These are phyloP conservation scores for Saksenaea oblongispora DNA, from an alignment of 371 early-diverging fungal genomes.

Conservation along the genomic window DNA sequence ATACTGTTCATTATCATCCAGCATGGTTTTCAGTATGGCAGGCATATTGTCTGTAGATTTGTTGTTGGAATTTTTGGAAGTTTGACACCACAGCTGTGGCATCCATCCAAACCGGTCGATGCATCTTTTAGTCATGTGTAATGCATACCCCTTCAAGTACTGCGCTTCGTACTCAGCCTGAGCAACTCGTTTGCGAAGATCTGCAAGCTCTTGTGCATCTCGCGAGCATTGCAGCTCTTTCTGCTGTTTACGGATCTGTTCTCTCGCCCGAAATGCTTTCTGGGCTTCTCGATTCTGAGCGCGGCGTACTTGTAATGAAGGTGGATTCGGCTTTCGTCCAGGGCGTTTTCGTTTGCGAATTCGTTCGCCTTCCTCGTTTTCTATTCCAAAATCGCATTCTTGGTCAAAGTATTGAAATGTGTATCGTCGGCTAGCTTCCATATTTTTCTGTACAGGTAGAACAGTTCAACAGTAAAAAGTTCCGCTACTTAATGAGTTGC, in stretches of 20 bases:
- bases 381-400: slow-evolving; percentile 38
- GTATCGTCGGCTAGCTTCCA: neutral
- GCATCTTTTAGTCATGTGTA: slow-evolving; percentile 27
- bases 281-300: slow-evolving; percentile 46
- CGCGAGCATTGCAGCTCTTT: slow-evolving; percentile 23
- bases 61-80: slow-evolving; percentile 6
- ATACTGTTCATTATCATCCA: slow-evolving; percentile 4
- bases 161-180: slow-evolving; percentile 35
- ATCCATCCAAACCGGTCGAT: slow-evolving; percentile 33
- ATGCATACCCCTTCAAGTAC: slow-evolving; percentile 36
- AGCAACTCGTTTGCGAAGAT: slow-evolving; percentile 20
- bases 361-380: slow-evolving; percentile 33
- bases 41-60: slow-evolving; percentile 5
- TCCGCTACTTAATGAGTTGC: too few relatives aligned
- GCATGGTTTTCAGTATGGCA: slow-evolving; percentile 12
- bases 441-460: neutral
- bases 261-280: slow-evolving; percentile 39
- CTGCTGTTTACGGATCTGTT: slow-evolving; percentile 28
- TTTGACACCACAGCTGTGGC: slow-evolving; percentile 37
- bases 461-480: too few relatives aligned
- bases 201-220: slow-evolving; percentile 24
- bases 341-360: slow-evolving; percentile 41
- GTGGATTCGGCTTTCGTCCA: slow-evolving; percentile 46
- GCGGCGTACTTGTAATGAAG: slow-evolving; percentile 46
- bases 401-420: slow-evolving; percentile 44